Evolutionary conservation across 768 basidiomycete genomes (phyloP).

Genomic region (Crassisporium funariophilum): DNA sequence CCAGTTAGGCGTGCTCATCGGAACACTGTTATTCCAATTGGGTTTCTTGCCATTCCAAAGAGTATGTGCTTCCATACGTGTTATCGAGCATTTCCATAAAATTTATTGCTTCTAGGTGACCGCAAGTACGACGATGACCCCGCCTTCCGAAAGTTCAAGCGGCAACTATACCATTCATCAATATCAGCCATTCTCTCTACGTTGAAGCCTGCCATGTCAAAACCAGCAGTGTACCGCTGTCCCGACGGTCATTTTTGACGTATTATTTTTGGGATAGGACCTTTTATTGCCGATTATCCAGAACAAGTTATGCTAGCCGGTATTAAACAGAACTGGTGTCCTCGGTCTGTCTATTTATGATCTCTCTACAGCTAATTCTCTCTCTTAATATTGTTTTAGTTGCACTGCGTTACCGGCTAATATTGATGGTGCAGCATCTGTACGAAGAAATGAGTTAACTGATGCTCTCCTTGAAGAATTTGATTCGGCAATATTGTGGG

Average conservation of each 20-base stretch:
- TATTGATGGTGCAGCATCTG: conserved; percentile 24
- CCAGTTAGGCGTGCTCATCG: conserved; percentile 31
- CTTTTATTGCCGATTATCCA: conserved; percentile 43
- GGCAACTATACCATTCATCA: conserved; percentile 33
- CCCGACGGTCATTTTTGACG: conserved; percentile 30
- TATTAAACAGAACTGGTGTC: conserved; percentile 39
- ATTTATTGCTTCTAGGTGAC: conserved; percentile 4
- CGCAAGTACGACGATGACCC: conserved; percentile 13
- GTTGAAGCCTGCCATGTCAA: conserved; percentile 27
- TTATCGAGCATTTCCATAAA: background rate
- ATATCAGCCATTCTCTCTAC: conserved; percentile 23
- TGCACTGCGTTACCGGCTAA: conserved; percentile 23
- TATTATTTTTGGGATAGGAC: conserved; percentile 33
- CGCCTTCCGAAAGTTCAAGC: conserved; percentile 27
- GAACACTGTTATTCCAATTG: conserved; percentile 28
- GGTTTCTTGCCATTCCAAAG: conserved; percentile 28
- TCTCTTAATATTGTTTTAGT: conserved; percentile 14
- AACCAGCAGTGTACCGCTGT: conserved; percentile 23
- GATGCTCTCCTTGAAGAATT: conserved; percentile 20
- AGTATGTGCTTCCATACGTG: conserved; percentile 8
- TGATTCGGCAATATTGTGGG: conserved; percentile 26
- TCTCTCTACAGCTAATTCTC: background rate
- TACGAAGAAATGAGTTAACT: conserved; percentile 19
- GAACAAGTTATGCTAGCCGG: conserved; percentile 35
- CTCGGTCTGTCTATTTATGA: conserved; percentile 24